Percentiles rank a stretch among this genome's conserved stretches.
Conservation (phyloP, 768 basidiomycete genomes). For the Lanmaoa rubissima region DNA sequence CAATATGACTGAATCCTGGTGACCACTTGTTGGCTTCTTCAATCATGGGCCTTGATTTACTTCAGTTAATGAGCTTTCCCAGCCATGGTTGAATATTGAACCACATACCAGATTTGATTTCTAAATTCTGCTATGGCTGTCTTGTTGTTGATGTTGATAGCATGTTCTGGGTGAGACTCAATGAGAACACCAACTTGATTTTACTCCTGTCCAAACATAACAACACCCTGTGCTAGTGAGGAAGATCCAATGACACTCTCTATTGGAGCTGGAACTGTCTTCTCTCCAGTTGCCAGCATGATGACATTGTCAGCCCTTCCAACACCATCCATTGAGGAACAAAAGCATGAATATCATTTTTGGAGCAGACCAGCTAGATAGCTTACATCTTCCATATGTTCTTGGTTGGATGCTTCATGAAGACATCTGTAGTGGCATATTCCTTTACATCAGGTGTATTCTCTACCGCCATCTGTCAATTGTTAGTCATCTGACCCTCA, state of each 20-base stretch:
- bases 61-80: background rate
- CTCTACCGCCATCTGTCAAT: constrained; percentile 14
- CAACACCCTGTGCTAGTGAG: constrained; percentile 18
- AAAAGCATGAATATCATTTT: background rate
- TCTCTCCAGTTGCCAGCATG: constrained; percentile 26
- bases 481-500: background rate
- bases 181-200: constrained; percentile 34
- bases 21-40: constrained; percentile 44
- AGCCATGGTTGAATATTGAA: background rate
- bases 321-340: constrained; percentile 6
- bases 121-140: constrained; percentile 29
- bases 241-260: constrained; percentile 25
- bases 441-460: constrained; percentile 41
- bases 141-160: constrained; percentile 22
- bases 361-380: fast-evolving
- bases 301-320: constrained; percentile 38
- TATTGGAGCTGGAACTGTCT: constrained; percentile 29
- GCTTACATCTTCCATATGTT: constrained; percentile 38
- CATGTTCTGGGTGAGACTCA: constrained; percentile 19
- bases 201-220: constrained; percentile 37
- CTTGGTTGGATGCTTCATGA: constrained; percentile 44
- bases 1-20: constrained; percentile 44
- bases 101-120: constrained; percentile 31
- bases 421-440: constrained; percentile 44
- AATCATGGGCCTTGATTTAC: constrained; percentile 34